Evolutionary conservation across 2,329 filamentous ascomycete species (phyloP), one percentile per base, ranked within the genome.

Genomic region (Aspergillus udagawae): DNA sequence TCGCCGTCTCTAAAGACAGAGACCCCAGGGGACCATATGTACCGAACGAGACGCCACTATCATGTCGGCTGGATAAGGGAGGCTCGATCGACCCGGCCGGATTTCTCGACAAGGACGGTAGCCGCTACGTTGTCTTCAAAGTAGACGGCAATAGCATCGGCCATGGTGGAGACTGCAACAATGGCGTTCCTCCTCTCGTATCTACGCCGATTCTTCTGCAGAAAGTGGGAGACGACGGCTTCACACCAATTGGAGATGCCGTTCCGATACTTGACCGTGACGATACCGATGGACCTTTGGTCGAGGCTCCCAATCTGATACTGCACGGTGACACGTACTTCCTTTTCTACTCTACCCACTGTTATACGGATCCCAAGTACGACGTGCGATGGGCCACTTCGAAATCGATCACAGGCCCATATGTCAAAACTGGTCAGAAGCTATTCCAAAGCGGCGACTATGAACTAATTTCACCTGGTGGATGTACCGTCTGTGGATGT

Each of bases 51-150:
- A 64, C 71, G 8, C 80, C 83, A 0, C 74, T 86, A 35, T 79
- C 79, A 20, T 88, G 86, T 62, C 79, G 80, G 0, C 65, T 79
- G 1, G 73, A 75, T 52, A 66, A 76, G 53, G 85, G 86, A 21
- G 86, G 86, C 35, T 81, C 84, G 20, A 88, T 89, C 63, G 86
- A 89, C 64, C 75, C 86, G 0, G 76, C 82, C 0, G 84, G 82
- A 3, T 88, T 87, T 70, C 64, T 73, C 10, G 86, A 89, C 65
- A 67, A 69, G 10, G 78, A 80, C 47, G 82, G 82, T 29, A 77
- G 70, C 32, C 78, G 80, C 5, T 89, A 86, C 66, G 77, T 89
- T 4, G 73, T 83, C 9, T 89, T 86, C 75, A 89, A 89, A 70
- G 75, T 88, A 27, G 86, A 89, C 69, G 86, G 86, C 41, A 88